phyloP scores from a whole-genome alignment of 2,329 filamentous ascomycete species.

The Lecanosticta acicola region DNA sequence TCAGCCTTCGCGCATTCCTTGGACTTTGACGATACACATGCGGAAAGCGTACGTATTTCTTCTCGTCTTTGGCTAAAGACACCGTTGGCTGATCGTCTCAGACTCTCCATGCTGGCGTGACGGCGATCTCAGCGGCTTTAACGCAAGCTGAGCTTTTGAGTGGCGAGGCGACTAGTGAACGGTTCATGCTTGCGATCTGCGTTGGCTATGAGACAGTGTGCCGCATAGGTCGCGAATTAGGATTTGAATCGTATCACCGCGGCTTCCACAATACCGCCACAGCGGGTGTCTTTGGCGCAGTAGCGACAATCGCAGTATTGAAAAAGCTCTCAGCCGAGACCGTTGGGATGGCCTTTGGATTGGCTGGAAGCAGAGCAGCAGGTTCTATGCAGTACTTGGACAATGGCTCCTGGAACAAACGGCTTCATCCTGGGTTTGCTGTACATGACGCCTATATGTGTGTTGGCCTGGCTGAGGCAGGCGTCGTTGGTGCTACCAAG shows the following conservation, averaged over 20 bases:
- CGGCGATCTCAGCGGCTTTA: constrained; percentile 36
- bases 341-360: constrained; percentile 34
- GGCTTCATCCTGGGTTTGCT: constrained; percentile 37
- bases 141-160: constrained; percentile 30
- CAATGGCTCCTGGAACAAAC: constrained; percentile 37
- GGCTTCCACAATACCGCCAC: constrained; percentile 38
- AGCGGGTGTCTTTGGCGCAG: constrained; percentile 36
- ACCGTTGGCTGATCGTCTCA: not conserved
- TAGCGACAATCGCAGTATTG: constrained; percentile 31
- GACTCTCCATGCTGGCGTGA: constrained; percentile 40
- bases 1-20: constrained; percentile 40
- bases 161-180: constrained; percentile 12
- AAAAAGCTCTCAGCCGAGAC: constrained; percentile 21
- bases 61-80: not conserved
- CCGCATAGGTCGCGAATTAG: constrained; percentile 33
- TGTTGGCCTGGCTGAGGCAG: constrained; percentile 33
- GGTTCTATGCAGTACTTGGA: constrained; percentile 38
- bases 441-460: constrained; percentile 37
- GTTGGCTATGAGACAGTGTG: constrained; percentile 34
- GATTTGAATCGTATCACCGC: constrained; percentile 31
- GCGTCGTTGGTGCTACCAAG: constrained; percentile 28
- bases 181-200: constrained; percentile 31
- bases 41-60: constrained; percentile 25
- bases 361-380: constrained; percentile 35
- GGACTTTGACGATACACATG: constrained; percentile 45